Conservation (phyloP, 2,329 filamentous ascomycete species). For the Penicillium sp. region DNA sequence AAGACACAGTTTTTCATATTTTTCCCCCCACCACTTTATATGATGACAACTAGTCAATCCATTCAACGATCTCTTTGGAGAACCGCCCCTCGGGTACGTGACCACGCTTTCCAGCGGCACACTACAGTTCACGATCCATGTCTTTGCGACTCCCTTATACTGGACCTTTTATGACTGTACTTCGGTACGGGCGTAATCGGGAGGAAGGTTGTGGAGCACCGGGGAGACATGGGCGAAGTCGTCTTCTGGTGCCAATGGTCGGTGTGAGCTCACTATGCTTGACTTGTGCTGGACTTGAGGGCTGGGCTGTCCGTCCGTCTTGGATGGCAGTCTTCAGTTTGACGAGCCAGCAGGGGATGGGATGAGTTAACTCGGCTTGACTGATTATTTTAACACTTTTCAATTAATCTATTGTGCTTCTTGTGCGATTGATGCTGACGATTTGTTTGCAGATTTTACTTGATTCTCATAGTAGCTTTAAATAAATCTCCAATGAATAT, state of each 20-base stretch:
- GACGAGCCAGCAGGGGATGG: conserved; percentile 40
- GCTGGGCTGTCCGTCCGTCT: conserved; percentile 37
- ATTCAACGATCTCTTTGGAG: conserved; percentile 57
- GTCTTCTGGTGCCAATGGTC: conserved; percentile 21
- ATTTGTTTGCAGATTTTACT: conserved; percentile 4
- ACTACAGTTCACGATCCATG: conserved; percentile 25
- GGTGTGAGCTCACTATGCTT: conserved; percentile 27
- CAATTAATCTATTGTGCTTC: neutral
- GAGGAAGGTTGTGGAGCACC: conserved; percentile 48
- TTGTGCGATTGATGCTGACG: conserved; percentile 16
- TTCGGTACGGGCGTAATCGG: conserved; percentile 21
- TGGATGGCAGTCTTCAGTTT: conserved; percentile 33
- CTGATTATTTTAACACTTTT: conserved; percentile 29
- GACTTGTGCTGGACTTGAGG: conserved; percentile 36
- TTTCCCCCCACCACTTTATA: conserved; percentile 24
- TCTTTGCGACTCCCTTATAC: conserved; percentile 43
- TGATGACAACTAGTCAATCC: conserved; percentile 64
- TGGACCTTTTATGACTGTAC: conserved; percentile 36
- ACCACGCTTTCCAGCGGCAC: conserved; percentile 17
- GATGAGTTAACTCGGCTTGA: conserved; percentile 45
- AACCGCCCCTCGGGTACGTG: conserved; percentile 39
- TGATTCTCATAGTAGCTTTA: neutral
- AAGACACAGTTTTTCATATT: conserved; percentile 5
- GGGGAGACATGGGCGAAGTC: conserved; percentile 26
- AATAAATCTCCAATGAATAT: neutral